Evolutionary conservation across 495 filamentous ascomycete genomes (phyloP).

Genomic region (Aspergillus saccharolyticus): DNA sequence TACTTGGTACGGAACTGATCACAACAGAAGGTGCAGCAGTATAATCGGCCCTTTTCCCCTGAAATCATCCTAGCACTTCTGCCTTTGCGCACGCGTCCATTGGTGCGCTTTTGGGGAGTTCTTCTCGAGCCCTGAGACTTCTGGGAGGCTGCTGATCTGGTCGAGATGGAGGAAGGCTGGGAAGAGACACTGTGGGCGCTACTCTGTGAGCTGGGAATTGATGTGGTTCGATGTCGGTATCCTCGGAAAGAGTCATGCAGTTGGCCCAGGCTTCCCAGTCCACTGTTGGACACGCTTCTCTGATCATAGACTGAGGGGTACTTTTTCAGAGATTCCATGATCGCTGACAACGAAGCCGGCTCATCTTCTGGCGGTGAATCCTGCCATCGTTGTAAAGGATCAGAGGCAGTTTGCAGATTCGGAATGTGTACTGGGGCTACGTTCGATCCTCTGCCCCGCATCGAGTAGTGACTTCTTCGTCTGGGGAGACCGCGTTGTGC

Average conservation of each 20-base stretch:
- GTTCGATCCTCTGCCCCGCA: neutral
- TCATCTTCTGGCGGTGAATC: constrained; percentile 74
- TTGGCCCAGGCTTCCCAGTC: neutral
- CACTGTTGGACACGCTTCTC: neutral
- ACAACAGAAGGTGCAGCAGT: constrained; percentile 69
- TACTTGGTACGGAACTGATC: constrained; percentile 75
- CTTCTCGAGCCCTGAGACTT: neutral
- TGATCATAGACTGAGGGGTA: neutral
- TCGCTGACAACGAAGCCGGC: constrained; percentile 66
- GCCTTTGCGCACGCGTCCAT: neutral
- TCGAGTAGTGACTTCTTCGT: neutral
- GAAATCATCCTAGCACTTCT: neutral
- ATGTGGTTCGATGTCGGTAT: neutral
- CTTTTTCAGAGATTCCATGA: constrained; percentile 60
- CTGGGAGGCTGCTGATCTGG: neutral
- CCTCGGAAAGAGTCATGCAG: neutral
- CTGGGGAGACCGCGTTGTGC: neutral
- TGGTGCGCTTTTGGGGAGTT: neutral
- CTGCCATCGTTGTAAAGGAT: constrained; percentile 69
- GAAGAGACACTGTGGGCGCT: neutral
- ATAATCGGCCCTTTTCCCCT: neutral
- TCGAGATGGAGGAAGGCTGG: neutral
- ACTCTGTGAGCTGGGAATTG: neutral
- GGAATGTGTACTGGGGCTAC: neutral
- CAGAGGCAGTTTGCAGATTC: neutral